A percentile compares a stretch with the other conserved stretches of the same genome.
These are phyloP conservation scores for Capsicum pubescens DNA, from an alignment of 257 asterid species.

Conservation along the genomic window DNA sequence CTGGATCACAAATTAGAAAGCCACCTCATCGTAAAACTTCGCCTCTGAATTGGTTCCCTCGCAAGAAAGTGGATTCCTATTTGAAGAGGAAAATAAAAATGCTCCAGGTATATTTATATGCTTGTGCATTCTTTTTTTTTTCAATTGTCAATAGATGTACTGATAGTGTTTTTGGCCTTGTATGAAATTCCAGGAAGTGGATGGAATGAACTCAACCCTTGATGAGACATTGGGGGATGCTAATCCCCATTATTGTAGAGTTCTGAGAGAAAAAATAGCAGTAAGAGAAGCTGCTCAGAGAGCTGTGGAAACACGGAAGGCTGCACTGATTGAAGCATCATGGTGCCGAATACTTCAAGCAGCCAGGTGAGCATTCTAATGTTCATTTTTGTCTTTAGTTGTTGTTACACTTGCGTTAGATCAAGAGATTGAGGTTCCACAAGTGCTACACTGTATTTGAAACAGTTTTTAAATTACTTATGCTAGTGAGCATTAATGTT, in stretches of 20 bases:
- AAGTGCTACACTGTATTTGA: too few species aligned
- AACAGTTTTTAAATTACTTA: too few species aligned
- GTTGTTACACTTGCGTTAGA: too few species aligned
- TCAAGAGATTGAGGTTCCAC: too few species aligned
- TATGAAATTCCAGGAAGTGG: conserved; percentile 64
- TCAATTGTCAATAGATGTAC: neutral
- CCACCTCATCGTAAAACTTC: conserved; percentile 80
- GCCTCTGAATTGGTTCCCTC: conserved; percentile 93
- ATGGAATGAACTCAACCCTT: conserved; percentile 90
- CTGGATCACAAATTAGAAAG: conserved; percentile 82
- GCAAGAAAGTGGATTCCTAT: conserved; percentile 89
- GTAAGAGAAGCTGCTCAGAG: conserved; percentile 89
- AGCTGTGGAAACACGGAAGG: conserved; percentile 83
- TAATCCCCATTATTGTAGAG: conserved; percentile 85
- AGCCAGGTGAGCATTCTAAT: conserved; percentile 53
- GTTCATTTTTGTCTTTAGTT: too few species aligned
- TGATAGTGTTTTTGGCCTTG: neutral
- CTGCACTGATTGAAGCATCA: conserved; percentile 95
- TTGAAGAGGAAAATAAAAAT: conserved; percentile 84
- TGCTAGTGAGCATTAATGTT: too few species aligned
- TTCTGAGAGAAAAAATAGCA: conserved; percentile 87
- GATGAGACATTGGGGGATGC: conserved; percentile 94
- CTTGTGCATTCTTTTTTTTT: conserved; percentile 6
- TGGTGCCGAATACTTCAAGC: conserved; percentile 97
- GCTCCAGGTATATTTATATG: conserved; percentile 69